phyloP scores from a whole-genome alignment of 441 rosid genomes.

The Capsella rubella region DNA sequence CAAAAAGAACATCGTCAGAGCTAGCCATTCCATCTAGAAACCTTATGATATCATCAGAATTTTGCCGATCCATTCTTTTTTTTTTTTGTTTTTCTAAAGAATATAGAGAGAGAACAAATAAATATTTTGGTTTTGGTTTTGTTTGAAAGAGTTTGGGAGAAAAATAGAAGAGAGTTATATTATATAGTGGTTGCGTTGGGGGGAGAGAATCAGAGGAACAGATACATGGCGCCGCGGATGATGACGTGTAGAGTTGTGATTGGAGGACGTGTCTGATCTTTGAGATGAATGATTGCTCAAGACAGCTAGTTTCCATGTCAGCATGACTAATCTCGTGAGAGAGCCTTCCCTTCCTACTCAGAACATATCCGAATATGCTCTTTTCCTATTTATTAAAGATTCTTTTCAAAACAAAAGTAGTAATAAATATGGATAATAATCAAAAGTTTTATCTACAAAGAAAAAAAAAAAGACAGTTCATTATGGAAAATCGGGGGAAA shows the following conservation, averaged over 20 bases:
- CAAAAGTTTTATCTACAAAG: no score
- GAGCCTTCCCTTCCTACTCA: not conserved
- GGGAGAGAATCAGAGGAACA: slow-evolving; percentile 40
- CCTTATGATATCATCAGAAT: slow-evolving; percentile 51
- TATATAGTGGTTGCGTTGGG: slow-evolving; percentile 46
- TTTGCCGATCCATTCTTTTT: slow-evolving; percentile 37
- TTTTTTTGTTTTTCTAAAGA: not conserved
- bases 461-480: no score
- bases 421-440: no score
- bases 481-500: no score
- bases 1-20: slow-evolving; percentile 63
- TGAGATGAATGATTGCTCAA: slow-evolving; percentile 33
- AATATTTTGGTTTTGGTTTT: no score
- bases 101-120: slow-evolving; percentile 12
- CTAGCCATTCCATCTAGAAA: slow-evolving; percentile 62
- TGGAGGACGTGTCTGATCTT: slow-evolving; percentile 31
- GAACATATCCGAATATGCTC: slow-evolving; percentile 52
- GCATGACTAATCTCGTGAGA: slow-evolving; percentile 40
- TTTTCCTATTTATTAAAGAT: slow-evolving; percentile 24
- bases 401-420: no score
- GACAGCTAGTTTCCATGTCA: slow-evolving; percentile 61
- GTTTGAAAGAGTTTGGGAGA: not conserved
- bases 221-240: slow-evolving; percentile 61
- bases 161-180: not conserved
- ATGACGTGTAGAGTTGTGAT: slow-evolving; percentile 45